Evolutionary conservation across 2,329 filamentous ascomycete species (phyloP), one percentile per base, ranked within the genome.

Genomic region (Fusarium fracticaudum): DNA sequence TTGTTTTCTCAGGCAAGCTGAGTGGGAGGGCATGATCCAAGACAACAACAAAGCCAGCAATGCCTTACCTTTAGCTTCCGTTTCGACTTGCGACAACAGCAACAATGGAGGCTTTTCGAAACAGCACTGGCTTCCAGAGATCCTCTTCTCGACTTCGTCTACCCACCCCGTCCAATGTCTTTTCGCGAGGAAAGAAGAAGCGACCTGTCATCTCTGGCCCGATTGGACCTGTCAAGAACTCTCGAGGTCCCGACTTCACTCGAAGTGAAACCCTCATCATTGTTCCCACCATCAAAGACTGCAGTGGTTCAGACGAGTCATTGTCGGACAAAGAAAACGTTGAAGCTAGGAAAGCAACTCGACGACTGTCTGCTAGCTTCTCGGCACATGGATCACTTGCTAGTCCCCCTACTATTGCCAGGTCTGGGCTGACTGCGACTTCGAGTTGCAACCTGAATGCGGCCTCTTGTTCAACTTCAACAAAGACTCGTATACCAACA

Each of bases 151-250:
- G 62, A 33, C 55, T 74, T 22, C 53, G 76, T 40, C 53, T 77
- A 5, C 59, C 73, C 15, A 75, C 72, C 2, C 50, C 76, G 1
- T 57, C 68, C 22, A 76, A 65, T 38, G 18, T 68, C 3, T 47
- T 76, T 13, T 53, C 69, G 20, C 70, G 71, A 38, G 60, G 62
- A 26, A 78, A 73, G 60, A 71, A 63, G 58, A 78, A 75, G 33
- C 76, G 78, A 4, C 80, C 78, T 22, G 57, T 67, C 44, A 84
- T 85, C 33, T 85, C 83, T 14, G 76, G 62, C 24, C 83, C 83
- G 4, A 69, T 83, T 43, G 83, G 83, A 1, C 83, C 83, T 14
- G 76, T 85, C 71, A 83, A 80, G 67, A 83, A 78, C 72, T 83
- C 79, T 14, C 79, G 81, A 26, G 82, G 83, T 11, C 74, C 79